These are phyloP conservation scores for Anisodus tanguticus DNA, from an alignment of 257 asterid species.

Conservation along the genomic window DNA sequence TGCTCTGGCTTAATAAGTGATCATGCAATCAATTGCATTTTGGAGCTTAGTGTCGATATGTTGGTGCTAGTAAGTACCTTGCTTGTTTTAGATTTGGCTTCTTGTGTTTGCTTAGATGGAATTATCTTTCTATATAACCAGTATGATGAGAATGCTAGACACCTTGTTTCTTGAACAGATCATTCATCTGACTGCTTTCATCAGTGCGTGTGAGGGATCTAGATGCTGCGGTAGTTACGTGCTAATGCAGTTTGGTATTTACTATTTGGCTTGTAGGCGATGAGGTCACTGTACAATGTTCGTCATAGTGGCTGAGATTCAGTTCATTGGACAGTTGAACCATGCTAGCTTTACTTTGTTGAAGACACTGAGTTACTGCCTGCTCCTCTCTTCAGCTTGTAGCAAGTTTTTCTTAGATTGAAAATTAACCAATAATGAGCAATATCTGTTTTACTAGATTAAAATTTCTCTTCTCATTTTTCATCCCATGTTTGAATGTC, in stretches of 20 bases:
- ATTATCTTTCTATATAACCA: background rate
- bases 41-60: conserved; percentile 14
- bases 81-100: conserved; percentile 25
- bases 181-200: conserved; percentile 16
- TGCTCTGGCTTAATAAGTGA: conserved; percentile 17
- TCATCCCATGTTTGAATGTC: background rate
- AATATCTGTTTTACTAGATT: background rate
- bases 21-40: conserved; percentile 17
- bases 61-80: conserved; percentile 22
- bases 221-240: background rate
- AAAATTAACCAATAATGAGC: background rate
- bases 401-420: background rate
- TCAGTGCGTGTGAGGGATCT: background rate
- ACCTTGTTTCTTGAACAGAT: conserved; percentile 29
- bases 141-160: conserved; percentile 1
- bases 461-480: background rate
- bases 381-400: background rate
- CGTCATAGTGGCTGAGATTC: background rate
- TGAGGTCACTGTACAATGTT: background rate
- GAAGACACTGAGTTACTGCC: background rate
- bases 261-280: background rate
- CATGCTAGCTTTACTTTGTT: background rate
- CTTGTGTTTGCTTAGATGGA: conserved; percentile 12
- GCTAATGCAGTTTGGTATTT: conserved; percentile 19
- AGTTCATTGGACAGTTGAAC: conserved; percentile 17